Conservation (phyloP, 768 basidiomycete species). For the Zangia roseola region DNA sequence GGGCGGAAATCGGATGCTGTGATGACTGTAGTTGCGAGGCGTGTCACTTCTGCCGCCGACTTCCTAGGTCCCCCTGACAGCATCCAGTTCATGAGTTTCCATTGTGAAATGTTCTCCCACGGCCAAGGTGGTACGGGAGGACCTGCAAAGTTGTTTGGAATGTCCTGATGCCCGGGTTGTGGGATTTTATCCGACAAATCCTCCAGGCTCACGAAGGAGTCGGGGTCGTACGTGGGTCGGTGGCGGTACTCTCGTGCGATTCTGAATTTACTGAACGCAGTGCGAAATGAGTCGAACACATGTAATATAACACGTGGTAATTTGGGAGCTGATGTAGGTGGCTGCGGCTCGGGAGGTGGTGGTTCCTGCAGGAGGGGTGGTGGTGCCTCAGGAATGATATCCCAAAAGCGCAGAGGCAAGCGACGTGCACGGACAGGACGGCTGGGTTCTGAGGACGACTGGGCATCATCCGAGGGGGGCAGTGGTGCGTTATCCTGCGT, state of each 20-base stretch:
- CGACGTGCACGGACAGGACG: no score
- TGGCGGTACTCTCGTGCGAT: not conserved
- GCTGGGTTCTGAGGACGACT: no score
- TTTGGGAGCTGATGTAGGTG: not conserved
- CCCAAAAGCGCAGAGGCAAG: not conserved
- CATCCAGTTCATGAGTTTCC: constrained; percentile 17
- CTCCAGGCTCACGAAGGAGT: not conserved
- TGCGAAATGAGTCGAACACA: not conserved
- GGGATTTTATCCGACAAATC: not conserved
- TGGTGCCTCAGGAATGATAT: not conserved
- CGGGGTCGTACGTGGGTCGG: not conserved
- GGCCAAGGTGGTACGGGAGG: constrained; percentile 8
- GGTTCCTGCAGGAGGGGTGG: not conserved
- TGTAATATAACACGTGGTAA: not conserved
- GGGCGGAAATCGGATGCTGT: constrained; percentile 2
- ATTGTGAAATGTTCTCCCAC: constrained; percentile 7
- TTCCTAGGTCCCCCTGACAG: constrained; percentile 1
- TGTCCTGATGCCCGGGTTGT: no score
- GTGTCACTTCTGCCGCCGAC: constrained; percentile 9
- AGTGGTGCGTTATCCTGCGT: no score
- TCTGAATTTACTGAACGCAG: not conserved
- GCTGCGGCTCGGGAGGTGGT: no score
- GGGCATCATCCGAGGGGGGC: no score
- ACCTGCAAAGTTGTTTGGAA: no score
- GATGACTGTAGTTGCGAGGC: constrained; percentile 4